Conservation (phyloP, 768 basidiomycete species). For the Podaxis sp. region DNA sequence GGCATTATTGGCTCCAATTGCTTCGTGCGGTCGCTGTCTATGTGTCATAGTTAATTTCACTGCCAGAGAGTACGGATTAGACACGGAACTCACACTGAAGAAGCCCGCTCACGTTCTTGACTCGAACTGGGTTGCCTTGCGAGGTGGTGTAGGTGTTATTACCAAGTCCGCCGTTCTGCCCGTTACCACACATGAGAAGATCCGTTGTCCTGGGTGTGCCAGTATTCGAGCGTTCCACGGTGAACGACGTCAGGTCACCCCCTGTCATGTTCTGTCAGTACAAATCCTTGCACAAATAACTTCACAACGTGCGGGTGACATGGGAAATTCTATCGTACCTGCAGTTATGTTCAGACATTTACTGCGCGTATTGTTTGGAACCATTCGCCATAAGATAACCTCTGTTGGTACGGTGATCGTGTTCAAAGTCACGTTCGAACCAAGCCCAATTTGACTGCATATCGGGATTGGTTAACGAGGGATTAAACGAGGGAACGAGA, state of each 20-base stretch:
- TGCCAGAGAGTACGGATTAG: conserved; percentile 2
- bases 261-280: conserved; percentile 33
- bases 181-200: conserved; percentile 78
- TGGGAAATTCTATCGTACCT: conserved; percentile 35
- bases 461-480: conserved; percentile 7
- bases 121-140: conserved; percentile 66
- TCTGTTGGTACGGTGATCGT: conserved; percentile 83
- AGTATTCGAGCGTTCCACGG: conserved; percentile 50
- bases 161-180: conserved; percentile 79
- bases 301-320: not conserved
- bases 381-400: conserved; percentile 65
- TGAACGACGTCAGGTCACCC: conserved; percentile 77
- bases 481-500: not conserved
- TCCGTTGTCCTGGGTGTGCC: conserved; percentile 31
- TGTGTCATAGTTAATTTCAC: conserved; percentile 2
- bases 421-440: conserved; percentile 57
- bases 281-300: not conserved
- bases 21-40: conserved; percentile 65
- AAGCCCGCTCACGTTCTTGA: conserved; percentile 79
- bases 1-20: conserved; percentile 65
- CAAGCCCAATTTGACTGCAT: conserved; percentile 77
- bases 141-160: conserved; percentile 67
- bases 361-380: conserved; percentile 46
- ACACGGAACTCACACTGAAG: conserved; percentile 69
- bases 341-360: conserved; percentile 67